Percentiles rank a stretch among this genome's conserved stretches.
Evolutionary conservation across 1,284 basidiomycete genomes (phyloP).

Genomic region (Phlebopus sp.): DNA sequence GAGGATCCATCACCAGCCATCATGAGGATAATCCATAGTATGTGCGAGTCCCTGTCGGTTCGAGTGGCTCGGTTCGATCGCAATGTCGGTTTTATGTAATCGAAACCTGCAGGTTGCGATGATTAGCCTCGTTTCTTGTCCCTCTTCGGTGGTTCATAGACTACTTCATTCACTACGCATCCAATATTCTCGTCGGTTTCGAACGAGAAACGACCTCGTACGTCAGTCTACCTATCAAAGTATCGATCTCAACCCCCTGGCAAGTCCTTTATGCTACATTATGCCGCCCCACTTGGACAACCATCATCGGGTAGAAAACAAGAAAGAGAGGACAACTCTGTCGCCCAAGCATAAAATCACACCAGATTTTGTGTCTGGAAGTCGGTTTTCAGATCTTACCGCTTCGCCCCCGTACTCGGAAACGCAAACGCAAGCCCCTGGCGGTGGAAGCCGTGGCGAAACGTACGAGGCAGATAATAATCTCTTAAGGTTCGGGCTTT

Average conservation of each 20-base stretch:
- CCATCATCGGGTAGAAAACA: conserved; percentile 5
- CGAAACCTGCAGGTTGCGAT: conserved; percentile 15
- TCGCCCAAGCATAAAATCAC: conserved; percentile 13
- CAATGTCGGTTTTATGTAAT: conserved; percentile 20
- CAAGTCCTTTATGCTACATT: conserved; percentile 5
- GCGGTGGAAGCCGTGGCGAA: conserved; percentile 6
- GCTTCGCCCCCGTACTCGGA: conserved; percentile 18
- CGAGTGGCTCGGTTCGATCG: conserved; percentile 3
- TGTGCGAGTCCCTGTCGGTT: no score
- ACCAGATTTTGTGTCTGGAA: conserved; percentile 9
- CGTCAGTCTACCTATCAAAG: neutral
- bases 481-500: conserved; percentile 15
- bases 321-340: conserved; percentile 2
- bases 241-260: neutral
- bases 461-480: conserved; percentile 9
- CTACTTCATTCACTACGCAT: conserved; percentile 7
- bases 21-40: neutral
- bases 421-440: conserved; percentile 16
- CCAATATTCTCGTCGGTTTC: conserved; percentile 1
- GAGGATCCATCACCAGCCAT: conserved; percentile 7
- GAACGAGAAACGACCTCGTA: neutral
- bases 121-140: conserved; percentile 15
- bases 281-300: conserved; percentile 2
- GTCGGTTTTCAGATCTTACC: conserved; percentile 15
- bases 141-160: conserved; percentile 1